Evolutionary conservation across 1,284 basidiomycete genomes (phyloP).

Genomic region (Ganoderma sp.): DNA sequence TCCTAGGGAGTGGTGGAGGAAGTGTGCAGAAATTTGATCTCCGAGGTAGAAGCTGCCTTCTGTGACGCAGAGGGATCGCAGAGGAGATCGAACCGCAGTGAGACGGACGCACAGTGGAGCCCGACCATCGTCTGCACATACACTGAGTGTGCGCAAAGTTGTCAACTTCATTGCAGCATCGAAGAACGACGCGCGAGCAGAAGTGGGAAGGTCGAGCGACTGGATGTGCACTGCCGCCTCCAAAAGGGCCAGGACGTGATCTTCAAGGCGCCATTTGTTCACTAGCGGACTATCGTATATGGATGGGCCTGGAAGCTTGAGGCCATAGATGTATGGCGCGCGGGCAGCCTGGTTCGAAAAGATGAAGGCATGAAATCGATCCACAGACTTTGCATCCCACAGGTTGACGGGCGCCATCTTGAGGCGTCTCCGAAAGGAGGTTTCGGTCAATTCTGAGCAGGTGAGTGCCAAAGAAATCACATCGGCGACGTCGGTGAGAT

Average conservation of each 20-base stretch:
- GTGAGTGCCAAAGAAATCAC: neutral
- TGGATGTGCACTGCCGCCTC: neutral
- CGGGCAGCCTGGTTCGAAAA: too few relatives aligned
- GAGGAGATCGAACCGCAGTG: neutral
- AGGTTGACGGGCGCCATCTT: neutral
- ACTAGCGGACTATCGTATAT: too few relatives aligned
- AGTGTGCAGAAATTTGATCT: neutral
- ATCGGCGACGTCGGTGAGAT: neutral
- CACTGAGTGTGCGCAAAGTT: neutral
- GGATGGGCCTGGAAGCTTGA: too few relatives aligned
- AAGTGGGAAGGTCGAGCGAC: neutral
- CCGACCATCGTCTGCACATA: too few relatives aligned
- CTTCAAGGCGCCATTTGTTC: too few relatives aligned
- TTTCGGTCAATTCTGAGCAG: neutral
- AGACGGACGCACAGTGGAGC: neutral
- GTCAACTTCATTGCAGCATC: neutral
- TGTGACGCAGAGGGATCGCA: neutral
- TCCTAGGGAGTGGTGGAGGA: neutral
- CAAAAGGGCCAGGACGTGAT: neutral
- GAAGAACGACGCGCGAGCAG: neutral
- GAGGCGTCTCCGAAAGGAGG: neutral
- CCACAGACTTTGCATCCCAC: too few relatives aligned
- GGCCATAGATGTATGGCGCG: too few relatives aligned
- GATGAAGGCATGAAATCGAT: too few relatives aligned
- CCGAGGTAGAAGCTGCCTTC: neutral